Percentiles rank a stretch among this genome's conserved stretches.
Evolutionary conservation across 2,329 filamentous ascomycete species (phyloP).

Genomic region (Trichoderma simmonsii): DNA sequence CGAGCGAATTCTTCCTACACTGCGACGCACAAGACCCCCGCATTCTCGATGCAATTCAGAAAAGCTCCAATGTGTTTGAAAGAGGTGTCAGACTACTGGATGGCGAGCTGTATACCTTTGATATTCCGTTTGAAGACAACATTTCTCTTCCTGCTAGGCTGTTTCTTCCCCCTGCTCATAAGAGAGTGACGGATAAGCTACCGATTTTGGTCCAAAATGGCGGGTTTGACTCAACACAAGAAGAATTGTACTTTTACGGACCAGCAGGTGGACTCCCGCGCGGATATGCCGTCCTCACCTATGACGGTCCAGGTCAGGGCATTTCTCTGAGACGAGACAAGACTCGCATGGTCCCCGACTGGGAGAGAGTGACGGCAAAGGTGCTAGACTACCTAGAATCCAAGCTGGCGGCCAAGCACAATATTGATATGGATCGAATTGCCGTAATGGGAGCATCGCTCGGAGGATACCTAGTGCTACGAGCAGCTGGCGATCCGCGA

Average conservation of each 20-base stretch:
- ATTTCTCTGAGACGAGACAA: constrained; percentile 39
- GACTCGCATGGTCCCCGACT: constrained; percentile 43
- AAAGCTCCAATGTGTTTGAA: constrained; percentile 26
- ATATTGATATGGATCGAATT: constrained; percentile 20
- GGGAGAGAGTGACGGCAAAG: constrained; percentile 40
- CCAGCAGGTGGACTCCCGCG: constrained; percentile 32
- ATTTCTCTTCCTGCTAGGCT: constrained; percentile 36
- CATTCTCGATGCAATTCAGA: constrained; percentile 28
- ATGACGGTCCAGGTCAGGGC: constrained; percentile 46
- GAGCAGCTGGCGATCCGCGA: constrained; percentile 25
- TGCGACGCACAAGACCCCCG: constrained; percentile 26
- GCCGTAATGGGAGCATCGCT: background rate
- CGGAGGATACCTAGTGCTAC: background rate
- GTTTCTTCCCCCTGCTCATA: constrained; percentile 31
- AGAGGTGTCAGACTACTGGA: constrained; percentile 31
- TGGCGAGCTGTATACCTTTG: constrained; percentile 27
- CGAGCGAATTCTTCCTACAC: constrained; percentile 33
- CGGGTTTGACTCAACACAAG: constrained; percentile 39
- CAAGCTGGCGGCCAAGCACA: constrained; percentile 28
- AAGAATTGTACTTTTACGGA: constrained; percentile 37
- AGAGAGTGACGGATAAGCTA: constrained; percentile 27
- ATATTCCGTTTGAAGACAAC: constrained; percentile 39
- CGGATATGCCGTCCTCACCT: constrained; percentile 44
- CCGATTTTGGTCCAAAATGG: constrained; percentile 34
- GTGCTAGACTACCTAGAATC: constrained; percentile 33